A percentile compares a stretch with the other conserved stretches of the same genome.
phyloP scores from a whole-genome alignment of 345 rosid genomes.

The Citrus mangshanensis region DNA sequence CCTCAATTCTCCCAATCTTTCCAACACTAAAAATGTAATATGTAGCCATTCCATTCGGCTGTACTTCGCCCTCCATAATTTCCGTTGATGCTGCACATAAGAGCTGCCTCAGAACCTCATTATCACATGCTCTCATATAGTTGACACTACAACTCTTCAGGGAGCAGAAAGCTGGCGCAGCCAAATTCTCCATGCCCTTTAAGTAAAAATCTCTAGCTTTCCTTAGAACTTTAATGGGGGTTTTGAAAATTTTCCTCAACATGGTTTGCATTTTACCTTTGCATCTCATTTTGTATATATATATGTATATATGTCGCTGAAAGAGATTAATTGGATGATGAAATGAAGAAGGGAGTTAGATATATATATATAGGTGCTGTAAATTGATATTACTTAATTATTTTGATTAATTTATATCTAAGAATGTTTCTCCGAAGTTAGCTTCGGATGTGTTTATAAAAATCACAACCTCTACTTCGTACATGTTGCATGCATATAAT shows the following conservation, averaged over 20 bases:
- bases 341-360: background rate
- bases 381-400: background rate
- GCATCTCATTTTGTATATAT: conserved; percentile 15
- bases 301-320: background rate
- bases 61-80: background rate
- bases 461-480: too few species aligned
- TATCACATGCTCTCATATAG: conserved; percentile 1
- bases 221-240: conserved; percentile 31
- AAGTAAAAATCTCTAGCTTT: conserved; percentile 34
- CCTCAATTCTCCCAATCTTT: conserved; percentile 46
- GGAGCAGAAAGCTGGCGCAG: conserved; percentile 6
- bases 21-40: conserved; percentile 48
- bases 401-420: background rate
- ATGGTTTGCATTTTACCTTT: conserved; percentile 18
- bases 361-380: background rate
- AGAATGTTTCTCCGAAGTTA: background rate
- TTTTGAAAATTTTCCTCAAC: conserved; percentile 12
- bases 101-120: conserved; percentile 21
- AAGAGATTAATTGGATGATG: background rate
- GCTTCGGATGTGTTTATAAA: background rate
- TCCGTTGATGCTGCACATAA: background rate
- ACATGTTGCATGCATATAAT: too few species aligned
- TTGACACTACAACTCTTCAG: conserved; percentile 31
- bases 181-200: conserved; percentile 24
- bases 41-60: conserved; percentile 15